Evolutionary conservation across 495 filamentous ascomycete species (phyloP).

Genomic region (Pyronema domesticum): DNA sequence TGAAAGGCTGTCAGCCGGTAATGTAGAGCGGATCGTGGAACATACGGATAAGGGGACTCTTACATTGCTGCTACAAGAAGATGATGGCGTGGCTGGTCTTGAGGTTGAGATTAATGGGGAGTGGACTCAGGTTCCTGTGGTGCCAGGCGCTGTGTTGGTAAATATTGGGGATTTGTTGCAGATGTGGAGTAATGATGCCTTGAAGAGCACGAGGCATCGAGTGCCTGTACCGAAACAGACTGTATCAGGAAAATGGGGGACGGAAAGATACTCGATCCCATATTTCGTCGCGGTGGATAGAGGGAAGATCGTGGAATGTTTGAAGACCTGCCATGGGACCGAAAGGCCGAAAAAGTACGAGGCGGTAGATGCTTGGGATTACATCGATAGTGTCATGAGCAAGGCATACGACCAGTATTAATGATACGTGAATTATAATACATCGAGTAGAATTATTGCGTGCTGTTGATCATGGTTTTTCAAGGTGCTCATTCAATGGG

Average conservation of each 20-base stretch:
- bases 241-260: slow-evolving; percentile 39
- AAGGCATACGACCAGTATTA: too few relatives aligned
- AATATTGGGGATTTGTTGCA: slow-evolving; percentile 82
- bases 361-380: slow-evolving; percentile 61
- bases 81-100: slow-evolving; percentile 56
- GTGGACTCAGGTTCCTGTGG: slow-evolving; percentile 69
- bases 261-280: slow-evolving; percentile 78
- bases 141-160: slow-evolving; percentile 62
- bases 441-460: too few relatives aligned
- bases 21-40: slow-evolving; percentile 57
- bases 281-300: slow-evolving; percentile 33
- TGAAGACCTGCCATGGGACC: slow-evolving; percentile 57
- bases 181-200: slow-evolving; percentile 77
- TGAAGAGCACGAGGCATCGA: slow-evolving; percentile 74
- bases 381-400: slow-evolving; percentile 24
- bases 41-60: slow-evolving; percentile 82
- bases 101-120: slow-evolving; percentile 64
- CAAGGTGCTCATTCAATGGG: too few relatives aligned
- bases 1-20: slow-evolving; percentile 44
- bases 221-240: slow-evolving; percentile 39
- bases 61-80: slow-evolving; percentile 68
- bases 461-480: too few relatives aligned
- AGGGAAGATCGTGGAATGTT: slow-evolving; percentile 65
- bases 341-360: slow-evolving; percentile 48
- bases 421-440: too few relatives aligned